Base-by-base conservation (phyloP, 1,139 yeast species). In the Torulaspora pretoriensis region DNA sequence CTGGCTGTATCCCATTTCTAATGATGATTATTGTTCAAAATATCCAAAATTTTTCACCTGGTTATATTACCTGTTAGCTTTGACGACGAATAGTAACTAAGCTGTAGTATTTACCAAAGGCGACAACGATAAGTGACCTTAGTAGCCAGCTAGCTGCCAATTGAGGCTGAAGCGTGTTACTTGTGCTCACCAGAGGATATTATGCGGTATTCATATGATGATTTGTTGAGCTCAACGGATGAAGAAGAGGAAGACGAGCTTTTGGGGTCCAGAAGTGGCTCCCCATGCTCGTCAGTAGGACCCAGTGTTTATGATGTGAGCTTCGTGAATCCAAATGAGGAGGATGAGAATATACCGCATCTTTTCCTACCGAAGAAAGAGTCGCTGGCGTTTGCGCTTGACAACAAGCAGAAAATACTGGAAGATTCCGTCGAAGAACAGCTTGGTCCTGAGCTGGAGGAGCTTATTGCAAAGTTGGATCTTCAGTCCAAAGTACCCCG, bases 201-300 rank as follows among this genome's bases (percentile, higher is more conserved):
- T 16, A 55, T 55, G 59, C 46, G 56, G 25, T 54, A 51, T 38
- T 43, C 47, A 8, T 46, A 47, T 27, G 59, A 54, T 37, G 55
- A 52, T 27, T 38, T 55, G 23, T 43, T 37, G 23, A 25, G 33
- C 24, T 38, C 43, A 9, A 40, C 42, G 17, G 43, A 46, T 38
- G 52, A 47, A 27, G 49, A 37, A 29, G 29, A 13, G 35, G 41
- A 38, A 7, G 38, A 28, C 8, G 48, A 42, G 14, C 13, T 26
- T 8, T 40, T 44, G 10, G 46, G 38, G 17, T 14, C 37, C 24
- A 33, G 25, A 7, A 32, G 32, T 12, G n/a, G 37, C 22, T 46
- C 52, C 22, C 34, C 50, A 13, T 41, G 42, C 35, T 42, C 50
- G 13, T 46, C 49, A 16, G 38, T 44, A 10, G 48, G 42, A 8